These are phyloP conservation scores for Pseudocercospora fuligena DNA, from an alignment of 2,329 filamentous ascomycete genomes.

Conservation along the genomic window DNA sequence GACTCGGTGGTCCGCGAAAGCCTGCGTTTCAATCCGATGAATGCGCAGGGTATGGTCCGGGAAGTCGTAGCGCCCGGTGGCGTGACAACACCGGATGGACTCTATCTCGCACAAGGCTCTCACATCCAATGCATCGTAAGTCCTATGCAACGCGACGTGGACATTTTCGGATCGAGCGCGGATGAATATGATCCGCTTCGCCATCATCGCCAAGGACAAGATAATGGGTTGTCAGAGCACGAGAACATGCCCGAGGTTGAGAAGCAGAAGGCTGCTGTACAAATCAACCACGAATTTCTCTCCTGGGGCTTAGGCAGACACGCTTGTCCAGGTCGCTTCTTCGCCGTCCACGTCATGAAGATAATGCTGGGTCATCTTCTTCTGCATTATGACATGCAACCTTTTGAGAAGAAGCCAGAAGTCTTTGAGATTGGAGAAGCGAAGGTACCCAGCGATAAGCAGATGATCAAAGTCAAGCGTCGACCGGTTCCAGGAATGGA, in stretches of 20 bases:
- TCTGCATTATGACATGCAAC: slow-evolving; percentile 46
- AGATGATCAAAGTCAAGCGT: not conserved
- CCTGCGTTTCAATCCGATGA: slow-evolving; percentile 25
- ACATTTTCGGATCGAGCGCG: slow-evolving; percentile 28
- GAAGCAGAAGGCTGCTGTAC: slow-evolving; percentile 12
- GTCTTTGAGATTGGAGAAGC: slow-evolving; percentile 9
- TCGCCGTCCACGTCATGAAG: slow-evolving; percentile 53
- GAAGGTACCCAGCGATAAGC: slow-evolving; percentile 14
- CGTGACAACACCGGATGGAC: slow-evolving; percentile 31
- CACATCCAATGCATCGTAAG: slow-evolving; percentile 28
- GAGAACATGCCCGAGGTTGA: not conserved
- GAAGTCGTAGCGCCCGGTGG: slow-evolving; percentile 32
- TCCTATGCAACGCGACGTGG: slow-evolving; percentile 32
- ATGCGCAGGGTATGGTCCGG: slow-evolving; percentile 22
- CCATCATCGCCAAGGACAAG: slow-evolving; percentile 19
- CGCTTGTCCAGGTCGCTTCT: slow-evolving; percentile 47
- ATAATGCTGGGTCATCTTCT: slow-evolving; percentile 48
- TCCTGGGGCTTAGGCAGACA: slow-evolving; percentile 30
- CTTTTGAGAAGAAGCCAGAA: slow-evolving; percentile 14
- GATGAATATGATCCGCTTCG: slow-evolving; percentile 32
- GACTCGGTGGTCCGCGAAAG: slow-evolving; percentile 37
- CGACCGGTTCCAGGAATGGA: not conserved
- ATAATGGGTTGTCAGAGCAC: not conserved
- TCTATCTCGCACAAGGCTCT: slow-evolving; percentile 27
- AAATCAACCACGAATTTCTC: slow-evolving; percentile 27